Evolutionary conservation across 1,139 yeast species (phyloP), one percentile per base, ranked within the genome.

Genomic region (Blastobotrys buckinghamii): DNA sequence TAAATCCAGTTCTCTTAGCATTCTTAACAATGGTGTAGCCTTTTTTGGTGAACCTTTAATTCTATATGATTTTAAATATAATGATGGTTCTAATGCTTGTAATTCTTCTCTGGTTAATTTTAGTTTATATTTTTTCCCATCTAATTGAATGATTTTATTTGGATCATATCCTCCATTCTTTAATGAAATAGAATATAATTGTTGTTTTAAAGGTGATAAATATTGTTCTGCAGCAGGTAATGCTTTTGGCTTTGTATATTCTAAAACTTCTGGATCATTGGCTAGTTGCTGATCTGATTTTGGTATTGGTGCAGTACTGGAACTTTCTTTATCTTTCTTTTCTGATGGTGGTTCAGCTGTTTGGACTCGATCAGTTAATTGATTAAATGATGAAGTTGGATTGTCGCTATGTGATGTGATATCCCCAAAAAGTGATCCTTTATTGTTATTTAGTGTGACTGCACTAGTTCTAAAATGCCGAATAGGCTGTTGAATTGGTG

Each of bases 21-120:
- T 78, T 58, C 97, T 75, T 56, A 88, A 75, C 47, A 89, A 85
- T 40, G 81, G 74, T 12, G 90, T 88, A 44, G 95, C 90, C 70
- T 92, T 92, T 69, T 92, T 92, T 72, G 84, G 79, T 5, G 95
- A 82, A 24, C 89, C 78, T 66, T 89, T 87, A 60, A 90, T 76
- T 66, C 97, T 77, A 72, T 75, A 82, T 12, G 95, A 84, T 61
- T 81, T 76, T 51, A 86, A 68, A 67, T 80, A 88, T 27, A 90
- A 77, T 15, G 94, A 81, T 29, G 97, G 97, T 67, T 88, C 96
- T 55, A 90, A 74, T 1, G 81, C 77, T 45, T 59, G 85, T 53
- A 87, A 79, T 66, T 89, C 96, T 52, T 78, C 76, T 42, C 70
- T 70, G 6, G 81, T 72, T 52, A 89, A 74, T 36, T 71, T 68